Evolutionary conservation across 1,284 basidiomycete species (phyloP).

Genomic region (Boletus semigastroideus): DNA sequence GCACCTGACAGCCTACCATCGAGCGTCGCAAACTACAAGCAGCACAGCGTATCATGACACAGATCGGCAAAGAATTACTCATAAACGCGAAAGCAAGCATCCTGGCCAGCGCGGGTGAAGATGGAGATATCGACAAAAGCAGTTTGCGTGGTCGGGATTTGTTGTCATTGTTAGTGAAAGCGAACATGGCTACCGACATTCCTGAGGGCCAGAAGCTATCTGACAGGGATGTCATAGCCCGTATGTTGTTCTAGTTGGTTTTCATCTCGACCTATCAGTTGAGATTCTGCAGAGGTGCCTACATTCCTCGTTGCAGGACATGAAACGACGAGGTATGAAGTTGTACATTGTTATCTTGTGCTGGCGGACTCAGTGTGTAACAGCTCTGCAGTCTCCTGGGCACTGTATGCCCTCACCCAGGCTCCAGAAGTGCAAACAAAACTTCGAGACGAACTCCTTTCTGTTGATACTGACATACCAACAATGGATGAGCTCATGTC

Average conservation of each 20-base stretch:
- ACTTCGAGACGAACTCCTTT: conserved; percentile 65
- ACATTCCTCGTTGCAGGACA: conserved; percentile 61
- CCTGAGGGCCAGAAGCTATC: conserved; percentile 59
- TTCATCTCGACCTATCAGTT: background rate
- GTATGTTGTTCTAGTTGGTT: conserved; percentile 42
- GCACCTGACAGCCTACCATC: conserved; percentile 13
- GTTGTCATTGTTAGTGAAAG: conserved; percentile 54
- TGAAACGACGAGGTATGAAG: conserved; percentile 66
- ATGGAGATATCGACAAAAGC: conserved; percentile 28
- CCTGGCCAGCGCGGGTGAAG: conserved; percentile 19
- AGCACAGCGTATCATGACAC: conserved; percentile 24
- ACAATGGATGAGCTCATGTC: conserved; percentile 59
- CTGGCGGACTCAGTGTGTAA: background rate
- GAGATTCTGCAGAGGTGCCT: conserved; percentile 34
- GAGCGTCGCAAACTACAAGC: conserved; percentile 1
- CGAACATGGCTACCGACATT: conserved; percentile 63
- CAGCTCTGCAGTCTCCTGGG: conserved; percentile 57
- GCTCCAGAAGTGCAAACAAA: conserved; percentile 58
- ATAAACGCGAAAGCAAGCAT: conserved; percentile 42
- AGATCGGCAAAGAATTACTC: conserved; percentile 48
- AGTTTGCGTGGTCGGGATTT: conserved; percentile 44
- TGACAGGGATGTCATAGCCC: conserved; percentile 74
- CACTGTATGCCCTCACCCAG: conserved; percentile 61
- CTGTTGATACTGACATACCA: conserved; percentile 47
- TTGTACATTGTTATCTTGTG: no score